Percentiles rank a stretch among this genome's conserved stretches.
Conservation (phyloP, 2,329 filamentous ascomycete genomes). For the Phaeophleospora eucalypticola region DNA sequence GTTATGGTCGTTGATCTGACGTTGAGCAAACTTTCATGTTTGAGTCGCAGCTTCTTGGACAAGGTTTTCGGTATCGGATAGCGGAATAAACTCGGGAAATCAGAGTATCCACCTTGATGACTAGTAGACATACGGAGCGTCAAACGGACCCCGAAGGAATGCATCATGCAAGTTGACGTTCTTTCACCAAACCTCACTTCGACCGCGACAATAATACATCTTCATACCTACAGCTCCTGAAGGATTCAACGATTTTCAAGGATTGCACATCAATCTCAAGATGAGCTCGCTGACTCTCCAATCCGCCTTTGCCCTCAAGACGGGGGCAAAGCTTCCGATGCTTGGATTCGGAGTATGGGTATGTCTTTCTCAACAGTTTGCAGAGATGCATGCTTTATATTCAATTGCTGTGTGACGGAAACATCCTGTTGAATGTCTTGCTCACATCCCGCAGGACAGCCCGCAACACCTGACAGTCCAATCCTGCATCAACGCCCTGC, state of each 20-base stretch:
- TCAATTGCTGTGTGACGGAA: not conserved
- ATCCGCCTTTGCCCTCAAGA: conserved; percentile 32
- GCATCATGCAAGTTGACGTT: too few relatives aligned
- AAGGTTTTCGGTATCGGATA: not conserved
- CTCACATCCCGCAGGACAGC: conserved; percentile 29
- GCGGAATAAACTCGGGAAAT: not conserved
- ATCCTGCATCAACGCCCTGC: conserved; percentile 57
- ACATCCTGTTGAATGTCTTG: not conserved
- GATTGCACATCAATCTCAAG: not conserved
- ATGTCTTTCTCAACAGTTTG: too few relatives aligned
- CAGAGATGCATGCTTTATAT: too few relatives aligned
- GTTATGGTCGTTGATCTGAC: not conserved
- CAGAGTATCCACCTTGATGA: too few relatives aligned
- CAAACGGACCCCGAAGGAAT: too few relatives aligned
- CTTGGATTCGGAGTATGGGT: conserved; percentile 66
- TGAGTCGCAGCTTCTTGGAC: too few relatives aligned
- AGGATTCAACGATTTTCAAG: too few relatives aligned
- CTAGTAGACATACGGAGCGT: not conserved
- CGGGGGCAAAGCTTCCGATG: conserved; percentile 54
- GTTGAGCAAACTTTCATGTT: too few relatives aligned
- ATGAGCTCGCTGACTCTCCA: conserved; percentile 3
- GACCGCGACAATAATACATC: too few relatives aligned
- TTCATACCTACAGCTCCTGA: too few relatives aligned
- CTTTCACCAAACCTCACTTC: too few relatives aligned
- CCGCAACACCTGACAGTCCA: conserved; percentile 44